Evolutionary conservation across 2,329 filamentous ascomycete genomes (phyloP), one percentile per base, ranked within the genome.

Genomic region (Rhynchosporium graminicola): DNA sequence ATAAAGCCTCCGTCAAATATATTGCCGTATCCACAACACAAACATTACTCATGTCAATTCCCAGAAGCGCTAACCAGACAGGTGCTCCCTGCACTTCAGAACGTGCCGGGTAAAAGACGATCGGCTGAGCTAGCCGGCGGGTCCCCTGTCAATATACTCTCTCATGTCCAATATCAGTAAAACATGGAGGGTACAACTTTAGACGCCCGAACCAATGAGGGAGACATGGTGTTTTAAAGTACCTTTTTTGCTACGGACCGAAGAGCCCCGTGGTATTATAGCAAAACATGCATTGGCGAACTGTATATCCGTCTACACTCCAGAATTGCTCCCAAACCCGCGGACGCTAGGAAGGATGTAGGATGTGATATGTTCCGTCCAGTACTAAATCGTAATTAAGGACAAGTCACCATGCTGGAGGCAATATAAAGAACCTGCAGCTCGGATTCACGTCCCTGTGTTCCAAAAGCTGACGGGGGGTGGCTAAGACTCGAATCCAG

Each of bases 371-470:
- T 60, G 45, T 58, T 60, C 40, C 59, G 28, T 56, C 42, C 57
- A 66, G 40, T 60, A 10, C 28, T 57, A 33, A 45, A 62, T 15
- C 33, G 46, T 57, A 50, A 43, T 28, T 36, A 6, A 15, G 31
- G 9, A 31, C 15, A 40, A 57, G 43, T 57, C 46, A 47, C 43
- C 20, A 50, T 52, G 51, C 59, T 51, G 29, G 1, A 36, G n/a
- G 10, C 10, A 10, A 38, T 31, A 36, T 28, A 40, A 29, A 40
- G 33, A 20, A 33, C 51, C 45, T 54, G 48, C 46, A 50, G 40
- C 52, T 60, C 59, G 62, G 64, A 29, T 60, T 48, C n/a, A 31
- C 62, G 64, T 66, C 60, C 62, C 62, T 66, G 36, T 38, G 59
- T 62, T 60, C 64, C 63, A 62, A 59, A 8, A 48, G 36, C 20